Conservation (phyloP, 805 yeast genomes). For the Starmerella cellae region DNA sequence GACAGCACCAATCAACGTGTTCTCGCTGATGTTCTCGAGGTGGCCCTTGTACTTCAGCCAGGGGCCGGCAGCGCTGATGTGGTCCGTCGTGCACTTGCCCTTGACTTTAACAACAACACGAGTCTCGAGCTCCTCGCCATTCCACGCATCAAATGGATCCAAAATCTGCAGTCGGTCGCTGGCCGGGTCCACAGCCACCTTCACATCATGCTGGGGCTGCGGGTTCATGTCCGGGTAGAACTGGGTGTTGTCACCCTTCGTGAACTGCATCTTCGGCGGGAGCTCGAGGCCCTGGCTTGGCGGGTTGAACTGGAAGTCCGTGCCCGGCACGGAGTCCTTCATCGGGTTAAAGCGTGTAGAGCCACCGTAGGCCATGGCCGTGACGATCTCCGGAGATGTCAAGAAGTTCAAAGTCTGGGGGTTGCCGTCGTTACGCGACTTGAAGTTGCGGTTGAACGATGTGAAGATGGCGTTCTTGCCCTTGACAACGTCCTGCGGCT, state of each 20-base stretch:
- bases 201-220: slow-evolving; percentile 43
- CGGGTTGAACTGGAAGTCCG: slow-evolving; percentile 61
- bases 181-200: slow-evolving; percentile 64
- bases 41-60: slow-evolving; percentile 99
- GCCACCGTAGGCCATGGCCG: slow-evolving; percentile 93
- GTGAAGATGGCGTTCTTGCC: slow-evolving; percentile 79
- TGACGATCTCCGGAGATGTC: slow-evolving; percentile 97
- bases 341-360: slow-evolving; percentile 84
- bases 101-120: slow-evolving; percentile 77
- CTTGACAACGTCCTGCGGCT: slow-evolving; percentile 37
- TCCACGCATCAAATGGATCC: slow-evolving; percentile 80
- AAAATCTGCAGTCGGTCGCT: slow-evolving; percentile 83
- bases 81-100: slow-evolving; percentile 98
- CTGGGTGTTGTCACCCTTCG: slow-evolving; percentile 50
- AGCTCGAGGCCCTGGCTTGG: slow-evolving; percentile 60
- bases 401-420: slow-evolving; percentile 94
- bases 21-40: slow-evolving; percentile 85
- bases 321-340: slow-evolving; percentile 59
- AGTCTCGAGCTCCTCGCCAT: slow-evolving; percentile 67
- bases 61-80: slow-evolving; percentile 95
- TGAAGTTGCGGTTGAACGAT: slow-evolving; percentile 94
- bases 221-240: slow-evolving; percentile 67
- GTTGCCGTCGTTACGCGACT: slow-evolving; percentile 97
- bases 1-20: slow-evolving; percentile 92
- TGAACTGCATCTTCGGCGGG: slow-evolving; percentile 57